Percentiles rank a stretch among this genome's conserved stretches.
These are phyloP conservation scores for Aureobasidium uvarum DNA, from an alignment of 2,329 filamentous ascomycete species.

Conservation along the genomic window DNA sequence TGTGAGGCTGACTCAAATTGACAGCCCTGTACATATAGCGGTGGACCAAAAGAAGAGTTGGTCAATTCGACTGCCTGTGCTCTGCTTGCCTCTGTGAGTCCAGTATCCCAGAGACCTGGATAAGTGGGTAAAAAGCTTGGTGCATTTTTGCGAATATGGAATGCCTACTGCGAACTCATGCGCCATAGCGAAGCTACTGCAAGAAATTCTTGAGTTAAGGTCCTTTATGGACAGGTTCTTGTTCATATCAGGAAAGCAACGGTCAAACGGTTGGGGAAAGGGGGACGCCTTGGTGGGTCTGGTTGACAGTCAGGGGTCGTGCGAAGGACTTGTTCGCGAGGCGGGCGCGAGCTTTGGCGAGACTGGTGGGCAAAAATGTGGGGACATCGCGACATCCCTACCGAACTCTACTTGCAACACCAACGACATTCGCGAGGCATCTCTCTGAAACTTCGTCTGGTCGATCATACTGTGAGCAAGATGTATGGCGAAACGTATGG, in stretches of 20 bases:
- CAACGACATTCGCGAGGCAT: conserved; percentile 2
- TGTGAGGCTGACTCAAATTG: conserved; percentile 11
- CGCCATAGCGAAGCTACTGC: conserved; percentile 15
- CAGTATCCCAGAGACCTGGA: conserved; percentile 18
- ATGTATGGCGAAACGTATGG: background rate
- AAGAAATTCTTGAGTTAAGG: conserved; percentile 4
- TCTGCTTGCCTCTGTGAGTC: background rate
- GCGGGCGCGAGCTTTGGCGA: conserved; percentile 19
- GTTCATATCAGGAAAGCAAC: conserved; percentile 22
- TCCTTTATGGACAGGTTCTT: conserved; percentile 21
- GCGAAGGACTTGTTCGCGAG: conserved; percentile 21
- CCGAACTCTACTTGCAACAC: conserved; percentile 16
- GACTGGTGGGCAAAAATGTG: conserved; percentile 11
- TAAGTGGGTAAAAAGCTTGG: conserved; percentile 12
- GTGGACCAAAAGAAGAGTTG: conserved; percentile 8
- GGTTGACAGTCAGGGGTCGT: conserved; percentile 18
- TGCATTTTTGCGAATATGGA: conserved; percentile 7
- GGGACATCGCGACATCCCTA: conserved; percentile 21
- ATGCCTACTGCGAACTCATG: conserved; percentile 20
- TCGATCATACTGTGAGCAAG: conserved; percentile 6
- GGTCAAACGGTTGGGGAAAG: conserved; percentile 20
- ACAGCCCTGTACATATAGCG: conserved; percentile 15
- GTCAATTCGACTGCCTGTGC: conserved; percentile 9
- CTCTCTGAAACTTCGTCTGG: conserved; percentile 20
- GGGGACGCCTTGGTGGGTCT: conserved; percentile 22